Base-by-base conservation (phyloP, 129 eudicot genomes). In the Flaveria sonorensis region DNA sequence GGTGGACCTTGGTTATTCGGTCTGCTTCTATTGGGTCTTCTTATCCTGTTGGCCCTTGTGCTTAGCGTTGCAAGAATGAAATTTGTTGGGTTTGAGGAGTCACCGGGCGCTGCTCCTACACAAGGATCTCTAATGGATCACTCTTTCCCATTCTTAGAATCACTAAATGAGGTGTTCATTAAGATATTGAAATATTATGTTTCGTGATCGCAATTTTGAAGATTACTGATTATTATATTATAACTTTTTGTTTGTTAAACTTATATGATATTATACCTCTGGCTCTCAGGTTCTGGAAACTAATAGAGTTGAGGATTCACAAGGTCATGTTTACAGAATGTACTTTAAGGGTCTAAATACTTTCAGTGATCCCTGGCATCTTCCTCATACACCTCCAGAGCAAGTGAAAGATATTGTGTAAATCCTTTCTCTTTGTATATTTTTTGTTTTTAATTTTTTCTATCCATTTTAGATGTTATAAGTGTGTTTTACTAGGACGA, bases 1-100 rank as follows among this genome's bases (percentile, higher is more conserved):
- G 98, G 98, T 10, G 98, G 98, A 50, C 98, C 98, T 39, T 93
- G 97, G 98, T 70, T 85, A 81, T 93, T 93, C 70, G 88, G 89
- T 73, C 85, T 90, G 63, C 85, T 93, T 75, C 91, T 93, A 55
- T 77, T 93, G 55, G 98, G 97, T 45, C 89, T 93, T 74, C 96
- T 93, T 56, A 67, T 90, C 36, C 68, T 93, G 61, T 84, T 93
- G 79, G 97, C 98, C 20, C 76, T 88, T 50, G 98, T 93, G 76
- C 97, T 93, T 23, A 93, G 98, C 79, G 98, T 90, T 73, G 97
- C 97, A 66, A 85, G 98, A 36, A 93, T 93, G 96, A 88, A 92
- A 60, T 93, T 90, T 73, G 88, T 93, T 14, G 98, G 97, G 26
- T 83, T 86, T 72, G 98, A 93, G 60, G 98, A 93, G 77, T 77